These are phyloP conservation scores for Boletus pseudo-olivaceus DNA, from an alignment of 768 basidiomycete genomes.

Conservation along the genomic window DNA sequence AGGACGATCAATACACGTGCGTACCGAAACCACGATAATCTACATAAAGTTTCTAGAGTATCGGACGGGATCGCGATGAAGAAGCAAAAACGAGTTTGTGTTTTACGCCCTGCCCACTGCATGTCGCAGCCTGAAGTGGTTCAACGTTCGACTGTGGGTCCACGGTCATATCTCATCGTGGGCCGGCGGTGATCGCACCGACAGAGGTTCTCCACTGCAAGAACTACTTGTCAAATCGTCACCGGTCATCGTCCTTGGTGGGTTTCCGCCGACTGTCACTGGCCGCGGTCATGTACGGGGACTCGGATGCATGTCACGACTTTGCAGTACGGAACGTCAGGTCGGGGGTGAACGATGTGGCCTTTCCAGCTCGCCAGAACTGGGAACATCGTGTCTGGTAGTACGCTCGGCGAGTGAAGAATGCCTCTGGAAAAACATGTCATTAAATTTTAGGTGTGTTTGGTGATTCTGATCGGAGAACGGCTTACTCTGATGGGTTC, in stretches of 20 bases:
- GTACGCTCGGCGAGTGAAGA: neutral
- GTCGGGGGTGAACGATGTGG: too few relatives aligned
- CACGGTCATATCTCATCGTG: slow-evolving; percentile 15
- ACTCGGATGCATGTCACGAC: neutral
- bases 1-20: neutral
- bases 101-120: too few relatives aligned
- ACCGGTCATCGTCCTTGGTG: neutral
- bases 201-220: too few relatives aligned
- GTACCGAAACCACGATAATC: neutral
- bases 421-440: too few relatives aligned
- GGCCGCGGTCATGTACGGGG: too few relatives aligned
- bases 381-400: too few relatives aligned
- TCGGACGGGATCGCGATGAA: neutral
- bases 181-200: neutral
- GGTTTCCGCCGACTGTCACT: too few relatives aligned
- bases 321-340: neutral
- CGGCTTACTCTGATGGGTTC: too few relatives aligned
- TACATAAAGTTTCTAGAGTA: neutral
- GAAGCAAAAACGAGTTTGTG: neutral
- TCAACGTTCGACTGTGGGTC: slow-evolving; percentile 10
- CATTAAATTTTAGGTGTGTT: neutral
- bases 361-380: too few relatives aligned
- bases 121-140: neutral
- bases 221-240: neutral
- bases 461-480: neutral